phyloP scores from a whole-genome alignment of 768 basidiomycete genomes.

The Serendipita sp. region DNA sequence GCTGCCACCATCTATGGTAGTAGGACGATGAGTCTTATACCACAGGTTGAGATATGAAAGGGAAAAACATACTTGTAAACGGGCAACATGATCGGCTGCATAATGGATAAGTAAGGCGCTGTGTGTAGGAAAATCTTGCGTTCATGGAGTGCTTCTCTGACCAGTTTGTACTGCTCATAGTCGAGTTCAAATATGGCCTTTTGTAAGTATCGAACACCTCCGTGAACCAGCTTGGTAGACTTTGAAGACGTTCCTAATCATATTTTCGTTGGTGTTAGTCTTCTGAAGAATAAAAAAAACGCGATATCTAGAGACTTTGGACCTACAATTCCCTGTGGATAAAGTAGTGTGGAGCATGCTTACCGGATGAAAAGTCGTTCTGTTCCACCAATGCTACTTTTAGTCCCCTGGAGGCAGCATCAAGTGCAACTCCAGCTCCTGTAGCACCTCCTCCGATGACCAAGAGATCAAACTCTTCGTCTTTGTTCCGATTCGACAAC shows the following conservation, averaged over 20 bases:
- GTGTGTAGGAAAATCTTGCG: slow-evolving; percentile 86
- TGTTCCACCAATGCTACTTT: slow-evolving; percentile 87
- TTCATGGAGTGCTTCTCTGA: slow-evolving; percentile 87
- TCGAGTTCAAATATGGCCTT: slow-evolving; percentile 93
- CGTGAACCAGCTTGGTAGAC: slow-evolving; percentile 95
- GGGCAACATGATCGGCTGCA: slow-evolving; percentile 95
- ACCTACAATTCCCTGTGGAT: neutral
- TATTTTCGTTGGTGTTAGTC: neutral
- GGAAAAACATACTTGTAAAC: slow-evolving; percentile 56
- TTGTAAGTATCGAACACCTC: slow-evolving; percentile 92
- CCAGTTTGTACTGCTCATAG: slow-evolving; percentile 92
- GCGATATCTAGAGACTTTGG: neutral
- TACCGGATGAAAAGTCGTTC: slow-evolving; percentile 81
- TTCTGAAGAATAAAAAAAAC: neutral
- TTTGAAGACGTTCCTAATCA: slow-evolving; percentile 78
- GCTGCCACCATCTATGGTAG: slow-evolving; percentile 67
- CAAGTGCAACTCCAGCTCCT: slow-evolving; percentile 90
- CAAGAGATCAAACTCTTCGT: slow-evolving; percentile 58
- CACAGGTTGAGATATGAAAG: neutral
- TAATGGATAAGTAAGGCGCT: slow-evolving; percentile 79
- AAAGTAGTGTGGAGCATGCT: slow-evolving; percentile 12
- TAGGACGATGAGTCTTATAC: slow-evolving; percentile 7
- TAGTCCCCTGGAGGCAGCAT: slow-evolving; percentile 81
- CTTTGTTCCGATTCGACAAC: slow-evolving; percentile 24
- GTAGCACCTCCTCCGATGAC: slow-evolving; percentile 92